A percentile compares a stretch with the other conserved stretches of the same genome.
Conservation (phyloP, 2,329 filamentous ascomycete genomes). For the Trichoderma pleuroti region DNA sequence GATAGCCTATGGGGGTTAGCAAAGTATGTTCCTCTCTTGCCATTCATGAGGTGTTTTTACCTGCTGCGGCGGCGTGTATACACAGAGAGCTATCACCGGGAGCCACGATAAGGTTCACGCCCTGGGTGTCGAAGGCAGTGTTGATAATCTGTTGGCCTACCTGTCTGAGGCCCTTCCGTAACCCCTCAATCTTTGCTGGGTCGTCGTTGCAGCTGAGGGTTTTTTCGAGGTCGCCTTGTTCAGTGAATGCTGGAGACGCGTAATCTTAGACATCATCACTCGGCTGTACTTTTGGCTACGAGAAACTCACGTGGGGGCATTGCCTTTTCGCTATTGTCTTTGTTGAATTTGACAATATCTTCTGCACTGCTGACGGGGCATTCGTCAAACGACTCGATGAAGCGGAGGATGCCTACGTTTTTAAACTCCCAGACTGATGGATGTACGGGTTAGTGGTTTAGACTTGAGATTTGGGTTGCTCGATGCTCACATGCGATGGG, state of each 20-base stretch:
- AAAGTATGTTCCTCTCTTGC: neutral
- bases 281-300: neutral
- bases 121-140: slow-evolving; percentile 5
- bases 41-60: neutral
- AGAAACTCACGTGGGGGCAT: slow-evolving; percentile 21
- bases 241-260: slow-evolving; percentile 16
- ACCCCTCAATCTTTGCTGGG: neutral
- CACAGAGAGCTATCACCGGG: slow-evolving; percentile 20
- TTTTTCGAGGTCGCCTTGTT: slow-evolving; percentile 23
- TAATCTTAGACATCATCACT: neutral
- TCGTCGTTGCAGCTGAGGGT: slow-evolving; percentile 18
- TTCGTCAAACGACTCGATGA: slow-evolving; percentile 23
- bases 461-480: neutral
- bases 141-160: slow-evolving; percentile 10
- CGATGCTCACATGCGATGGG: neutral
- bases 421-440: slow-evolving; percentile 27
- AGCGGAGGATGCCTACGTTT: slow-evolving; percentile 21
- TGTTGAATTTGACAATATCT: slow-evolving; percentile 22
- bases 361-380: slow-evolving; percentile 9
- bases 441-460: neutral
- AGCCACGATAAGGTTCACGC: slow-evolving; percentile 17
- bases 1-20: slow-evolving; percentile 16
- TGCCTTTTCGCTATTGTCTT: slow-evolving; percentile 19
- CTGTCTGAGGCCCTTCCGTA: neutral
- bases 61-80: slow-evolving; percentile 21